Conservation (phyloP, 2,329 filamentous ascomycete species). For the Fusarium sp. region DNA sequence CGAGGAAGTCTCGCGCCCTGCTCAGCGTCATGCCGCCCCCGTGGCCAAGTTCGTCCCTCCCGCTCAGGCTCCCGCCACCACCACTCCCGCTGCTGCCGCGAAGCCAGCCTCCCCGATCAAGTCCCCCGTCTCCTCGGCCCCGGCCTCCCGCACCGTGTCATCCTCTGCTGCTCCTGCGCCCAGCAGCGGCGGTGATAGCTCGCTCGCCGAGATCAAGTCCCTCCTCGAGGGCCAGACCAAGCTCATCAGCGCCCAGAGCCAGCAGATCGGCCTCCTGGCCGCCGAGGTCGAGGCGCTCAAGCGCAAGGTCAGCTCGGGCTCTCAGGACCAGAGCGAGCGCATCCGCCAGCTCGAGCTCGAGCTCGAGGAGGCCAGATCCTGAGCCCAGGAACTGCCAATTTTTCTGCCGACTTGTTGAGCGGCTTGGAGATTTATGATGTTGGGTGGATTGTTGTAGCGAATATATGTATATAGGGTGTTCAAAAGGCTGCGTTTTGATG, state of each 20-base stretch:
- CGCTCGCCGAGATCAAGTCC: conserved; percentile 81
- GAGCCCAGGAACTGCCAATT: conserved; percentile 3
- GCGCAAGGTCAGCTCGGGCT: conserved; percentile 71
- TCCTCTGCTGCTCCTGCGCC: conserved; percentile 40
- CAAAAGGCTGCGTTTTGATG: conserved; percentile 42
- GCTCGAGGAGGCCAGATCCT: conserved; percentile 73
- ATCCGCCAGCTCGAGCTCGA: conserved; percentile 77
- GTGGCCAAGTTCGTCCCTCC: conserved; percentile 57
- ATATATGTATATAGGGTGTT: conserved; percentile 45
- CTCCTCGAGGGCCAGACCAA: conserved; percentile 81
- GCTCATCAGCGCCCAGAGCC: conserved; percentile 81
- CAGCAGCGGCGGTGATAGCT: conserved; percentile 65
- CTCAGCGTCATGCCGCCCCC: conserved; percentile 66
- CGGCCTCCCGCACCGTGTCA: conserved; percentile 43
- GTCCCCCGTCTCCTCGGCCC: conserved; percentile 46
- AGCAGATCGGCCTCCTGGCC: conserved; percentile 78
- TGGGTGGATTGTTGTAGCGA: conserved; percentile 37
- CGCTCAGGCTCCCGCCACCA: conserved; percentile 40
- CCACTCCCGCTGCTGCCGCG: conserved; percentile 36
- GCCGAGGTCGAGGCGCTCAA: conserved; percentile 85
- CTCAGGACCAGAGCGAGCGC: conserved; percentile 74
- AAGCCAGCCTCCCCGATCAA: conserved; percentile 52
- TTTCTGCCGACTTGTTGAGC: conserved; percentile 1
- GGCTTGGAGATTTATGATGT: conserved; percentile 23
- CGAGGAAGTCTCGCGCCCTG: conserved; percentile 84